Base-by-base conservation (phyloP, 176 grass and related monocot genomes). In the Avena eriantha region DNA sequence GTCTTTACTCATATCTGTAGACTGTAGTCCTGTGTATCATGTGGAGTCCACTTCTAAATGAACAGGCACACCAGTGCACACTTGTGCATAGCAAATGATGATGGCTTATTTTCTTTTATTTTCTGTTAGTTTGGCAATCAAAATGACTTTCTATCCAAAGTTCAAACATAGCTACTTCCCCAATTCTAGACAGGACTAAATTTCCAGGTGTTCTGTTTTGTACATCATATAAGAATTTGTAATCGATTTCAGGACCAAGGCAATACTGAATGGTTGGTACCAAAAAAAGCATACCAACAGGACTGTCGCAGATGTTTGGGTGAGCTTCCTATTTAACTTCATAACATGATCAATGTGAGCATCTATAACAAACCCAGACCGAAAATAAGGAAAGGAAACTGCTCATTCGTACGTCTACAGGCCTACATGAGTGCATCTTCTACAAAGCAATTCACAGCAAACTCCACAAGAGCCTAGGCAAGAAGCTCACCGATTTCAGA, bases 401-500 rank as follows among this genome's bases (percentile, higher is more conserved):
- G 85, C 0, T 26, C 21, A 5, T 15, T 12, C 23, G 29, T 43
- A 8, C 1, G 5, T 33, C 50, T 7, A 63, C 55, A 86, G 29
- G 16, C 49, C n/a, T 71, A 82, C 48, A 83, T 3, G 19, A 19
- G 69, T 79, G 33, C 50, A 48, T 43, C 6, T 79, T 35, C 13
- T 73, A 0, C 24, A 83, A 22, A 51, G 17, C 33, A 69, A 45
- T 65, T 36, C 10, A 4, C 10, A 63, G 59, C 0, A 17, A 68
- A 21, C 6, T 41, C 36, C 60, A 80, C 49, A 51, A 75, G 81
- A 23, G 33, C 84, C 69, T 83, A 8, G 12, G 5, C 4, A 76
- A 68, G 36, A 65, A 79, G 81, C 90, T 99, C 81, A 96, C 97
- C 77, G 94, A 91, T 86, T 99, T 96, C 24, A 99, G 87, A 83